Evolutionary conservation across 768 basidiomycete genomes (phyloP).

Genomic region (Glaciozyma antarctica): DNA sequence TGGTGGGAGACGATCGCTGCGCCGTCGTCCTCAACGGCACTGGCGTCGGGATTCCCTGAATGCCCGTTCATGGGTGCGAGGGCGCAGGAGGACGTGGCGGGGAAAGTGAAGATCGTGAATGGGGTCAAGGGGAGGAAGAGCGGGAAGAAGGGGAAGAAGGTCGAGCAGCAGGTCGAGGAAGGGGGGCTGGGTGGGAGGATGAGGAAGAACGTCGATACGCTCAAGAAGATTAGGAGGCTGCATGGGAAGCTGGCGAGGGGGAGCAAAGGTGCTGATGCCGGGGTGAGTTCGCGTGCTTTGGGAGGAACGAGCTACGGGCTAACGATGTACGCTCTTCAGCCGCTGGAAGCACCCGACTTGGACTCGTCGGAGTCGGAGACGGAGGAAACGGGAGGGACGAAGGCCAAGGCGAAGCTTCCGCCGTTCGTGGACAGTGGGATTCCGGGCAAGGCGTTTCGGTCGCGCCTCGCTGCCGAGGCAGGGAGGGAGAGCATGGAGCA

Average conservation of each 20-base stretch:
- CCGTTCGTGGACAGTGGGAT: background rate
- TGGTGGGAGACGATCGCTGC: conserved; percentile 30
- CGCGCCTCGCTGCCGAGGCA: background rate
- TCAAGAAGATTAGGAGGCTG: conserved; percentile 14
- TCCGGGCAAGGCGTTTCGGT: background rate
- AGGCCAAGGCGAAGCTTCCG: background rate
- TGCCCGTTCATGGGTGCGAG: background rate
- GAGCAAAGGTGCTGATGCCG: background rate
- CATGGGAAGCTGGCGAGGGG: conserved; percentile 18
- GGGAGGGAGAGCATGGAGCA: background rate
- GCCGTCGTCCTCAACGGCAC: background rate
- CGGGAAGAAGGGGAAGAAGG: background rate
- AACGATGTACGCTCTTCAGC: too few relatives aligned
- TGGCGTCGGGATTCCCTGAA: background rate
- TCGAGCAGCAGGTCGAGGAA: background rate
- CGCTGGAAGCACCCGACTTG: too few relatives aligned
- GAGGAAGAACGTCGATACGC: conserved; percentile 24
- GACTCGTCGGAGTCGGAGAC: background rate
- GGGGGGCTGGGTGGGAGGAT: conserved; percentile 19
- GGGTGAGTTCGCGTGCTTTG: too few relatives aligned
- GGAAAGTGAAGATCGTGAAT: background rate
- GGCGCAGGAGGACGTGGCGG: background rate
- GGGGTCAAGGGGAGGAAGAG: background rate
- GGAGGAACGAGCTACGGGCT: too few relatives aligned
- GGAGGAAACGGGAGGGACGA: background rate